phyloP scores from a whole-genome alignment of 345 rosid species.

The Lepidium didymum region DNA sequence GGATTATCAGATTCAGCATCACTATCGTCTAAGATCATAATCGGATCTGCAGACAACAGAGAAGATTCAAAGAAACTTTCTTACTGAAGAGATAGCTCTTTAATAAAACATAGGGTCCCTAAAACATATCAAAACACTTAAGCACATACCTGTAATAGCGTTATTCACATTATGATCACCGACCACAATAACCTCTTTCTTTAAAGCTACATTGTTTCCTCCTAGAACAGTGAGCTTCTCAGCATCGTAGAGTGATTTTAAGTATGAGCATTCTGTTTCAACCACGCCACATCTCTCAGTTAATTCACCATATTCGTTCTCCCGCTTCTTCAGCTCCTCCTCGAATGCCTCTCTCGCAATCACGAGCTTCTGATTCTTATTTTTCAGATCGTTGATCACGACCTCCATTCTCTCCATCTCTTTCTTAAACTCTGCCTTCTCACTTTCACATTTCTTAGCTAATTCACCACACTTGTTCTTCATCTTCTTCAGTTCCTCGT shows the following conservation, averaged over 20 bases:
- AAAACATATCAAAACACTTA: background rate
- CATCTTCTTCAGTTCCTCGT: background rate
- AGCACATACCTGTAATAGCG: background rate
- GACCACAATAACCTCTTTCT: background rate
- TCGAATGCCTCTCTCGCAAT: background rate
- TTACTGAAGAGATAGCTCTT: background rate
- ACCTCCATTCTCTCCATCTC: background rate
- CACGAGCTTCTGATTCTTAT: background rate
- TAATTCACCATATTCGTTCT: background rate
- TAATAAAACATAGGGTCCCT: background rate
- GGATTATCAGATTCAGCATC: background rate
- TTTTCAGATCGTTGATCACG: background rate
- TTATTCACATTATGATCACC: background rate
- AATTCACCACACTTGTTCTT: background rate
- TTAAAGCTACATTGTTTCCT: background rate
- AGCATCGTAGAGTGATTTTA: background rate
- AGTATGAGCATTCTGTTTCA: background rate
- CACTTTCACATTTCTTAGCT: background rate
- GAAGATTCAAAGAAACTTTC: background rate
- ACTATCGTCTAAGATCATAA: conserved; percentile 10
- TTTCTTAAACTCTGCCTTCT: no score
- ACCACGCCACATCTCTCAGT: background rate
- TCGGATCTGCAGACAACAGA: conserved; percentile 4
- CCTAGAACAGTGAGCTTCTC: background rate
- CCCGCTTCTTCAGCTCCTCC: background rate